A percentile compares a stretch with the other conserved stretches of the same genome.
These are phyloP conservation scores for Phytophthora foliorum DNA, from an alignment of 352 stramenopile species.

Conservation along the genomic window DNA sequence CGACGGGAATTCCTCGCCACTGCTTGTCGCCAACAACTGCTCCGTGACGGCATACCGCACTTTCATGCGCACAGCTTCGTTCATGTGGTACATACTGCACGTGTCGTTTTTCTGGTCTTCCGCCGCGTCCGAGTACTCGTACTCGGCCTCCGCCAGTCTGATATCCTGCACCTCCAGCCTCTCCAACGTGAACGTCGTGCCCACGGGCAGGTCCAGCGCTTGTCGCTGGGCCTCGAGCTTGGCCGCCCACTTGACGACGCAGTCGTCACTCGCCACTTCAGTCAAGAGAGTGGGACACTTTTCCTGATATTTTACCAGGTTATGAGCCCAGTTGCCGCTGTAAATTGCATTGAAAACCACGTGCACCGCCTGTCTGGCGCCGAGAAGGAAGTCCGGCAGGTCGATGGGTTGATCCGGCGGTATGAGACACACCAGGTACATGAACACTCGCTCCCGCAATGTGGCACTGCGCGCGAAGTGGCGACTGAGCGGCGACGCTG, in stretches of 20 bases:
- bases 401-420: slow-evolving; percentile 54
- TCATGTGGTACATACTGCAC: slow-evolving; percentile 50
- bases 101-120: slow-evolving; percentile 35
- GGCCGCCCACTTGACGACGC: slow-evolving; percentile 33
- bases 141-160: slow-evolving; percentile 42
- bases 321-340: slow-evolving; percentile 8
- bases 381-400: slow-evolving; percentile 48
- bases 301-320: background rate
- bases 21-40: slow-evolving; percentile 27
- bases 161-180: slow-evolving; percentile 41
- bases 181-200: slow-evolving; percentile 35
- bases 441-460: slow-evolving; percentile 52
- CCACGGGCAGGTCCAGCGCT: slow-evolving; percentile 24
- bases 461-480: slow-evolving; percentile 38
- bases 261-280: slow-evolving; percentile 33
- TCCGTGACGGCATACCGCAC: slow-evolving; percentile 50
- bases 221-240: slow-evolving; percentile 32
- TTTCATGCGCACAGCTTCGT: slow-evolving; percentile 51
- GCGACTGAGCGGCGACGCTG: slow-evolving; percentile 35
- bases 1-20: slow-evolving; percentile 18
- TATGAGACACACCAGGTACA: slow-evolving; percentile 56
- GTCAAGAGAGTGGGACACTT: background rate
- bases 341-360: slow-evolving; percentile 40
- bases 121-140: slow-evolving; percentile 39
- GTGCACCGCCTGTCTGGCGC: slow-evolving; percentile 42